phyloP scores from a whole-genome alignment of 2,329 filamentous ascomycete species.

The Fusarium scirpi region DNA sequence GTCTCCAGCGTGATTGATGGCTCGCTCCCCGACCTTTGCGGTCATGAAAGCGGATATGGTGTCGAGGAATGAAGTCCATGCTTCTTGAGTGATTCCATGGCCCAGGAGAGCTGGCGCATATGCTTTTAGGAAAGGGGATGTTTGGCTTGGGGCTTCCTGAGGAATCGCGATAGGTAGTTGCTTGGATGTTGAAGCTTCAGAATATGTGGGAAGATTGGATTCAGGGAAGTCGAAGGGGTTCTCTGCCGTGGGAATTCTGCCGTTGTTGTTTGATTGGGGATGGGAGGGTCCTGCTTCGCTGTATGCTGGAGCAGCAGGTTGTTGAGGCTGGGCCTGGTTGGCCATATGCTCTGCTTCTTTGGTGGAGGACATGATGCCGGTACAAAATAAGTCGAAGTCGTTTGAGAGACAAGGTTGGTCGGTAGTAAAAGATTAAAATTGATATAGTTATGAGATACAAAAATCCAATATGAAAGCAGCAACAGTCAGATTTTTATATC shows the following conservation, averaged over 20 bases:
- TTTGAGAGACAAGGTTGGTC: background rate
- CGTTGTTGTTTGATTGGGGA: background rate
- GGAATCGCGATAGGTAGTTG: slow-evolving; percentile 56
- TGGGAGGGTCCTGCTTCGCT: slow-evolving; percentile 12
- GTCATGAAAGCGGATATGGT: slow-evolving; percentile 61
- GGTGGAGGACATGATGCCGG: slow-evolving; percentile 17
- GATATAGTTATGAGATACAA: background rate
- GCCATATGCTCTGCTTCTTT: slow-evolving; percentile 34
- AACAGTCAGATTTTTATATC: slow-evolving; percentile 18
- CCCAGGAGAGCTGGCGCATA: slow-evolving; percentile 55
- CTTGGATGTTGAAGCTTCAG: slow-evolving; percentile 31
- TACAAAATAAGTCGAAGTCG: background rate
- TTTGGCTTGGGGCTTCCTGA: slow-evolving; percentile 51
- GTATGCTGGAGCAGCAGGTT: slow-evolving; percentile 22
- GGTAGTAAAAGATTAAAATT: rapidly evolving
- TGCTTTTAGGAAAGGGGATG: slow-evolving; percentile 55
- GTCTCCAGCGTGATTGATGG: slow-evolving; percentile 58
- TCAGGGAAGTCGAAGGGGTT: slow-evolving; percentile 58
- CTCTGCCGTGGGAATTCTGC: slow-evolving; percentile 47
- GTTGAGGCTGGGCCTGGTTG: background rate
- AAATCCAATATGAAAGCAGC: background rate
- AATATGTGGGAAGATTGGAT: slow-evolving; percentile 49
- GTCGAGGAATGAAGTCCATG: slow-evolving; percentile 52
- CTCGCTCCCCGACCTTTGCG: slow-evolving; percentile 59
- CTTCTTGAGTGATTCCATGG: slow-evolving; percentile 53